Conservation (phyloP, 2,329 filamentous ascomycete species). For the Xylariomycetidae sp. region DNA sequence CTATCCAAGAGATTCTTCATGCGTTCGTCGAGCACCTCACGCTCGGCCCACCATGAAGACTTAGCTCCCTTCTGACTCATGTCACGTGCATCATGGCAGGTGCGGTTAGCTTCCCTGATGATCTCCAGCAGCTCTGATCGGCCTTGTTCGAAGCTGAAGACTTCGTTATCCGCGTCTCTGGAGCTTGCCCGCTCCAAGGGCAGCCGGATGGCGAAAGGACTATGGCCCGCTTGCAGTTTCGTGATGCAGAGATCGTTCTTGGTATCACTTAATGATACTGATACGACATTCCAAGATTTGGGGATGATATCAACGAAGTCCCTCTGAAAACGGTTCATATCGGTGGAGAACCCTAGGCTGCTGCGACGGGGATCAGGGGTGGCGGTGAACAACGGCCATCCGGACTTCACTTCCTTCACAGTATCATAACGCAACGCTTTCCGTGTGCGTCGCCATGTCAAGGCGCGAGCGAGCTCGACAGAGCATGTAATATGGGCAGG, state of each 20-base stretch:
- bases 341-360: slow-evolving; percentile 43
- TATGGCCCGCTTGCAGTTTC: slow-evolving; percentile 70
- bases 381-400: slow-evolving; percentile 31
- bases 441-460: slow-evolving; percentile 62
- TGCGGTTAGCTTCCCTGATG: slow-evolving; percentile 75
- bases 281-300: slow-evolving; percentile 76
- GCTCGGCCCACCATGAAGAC: slow-evolving; percentile 83
- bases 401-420: slow-evolving; percentile 28
- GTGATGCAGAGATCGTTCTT: slow-evolving; percentile 82
- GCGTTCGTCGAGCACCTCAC: slow-evolving; percentile 72
- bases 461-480: slow-evolving; percentile 65
- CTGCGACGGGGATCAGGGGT: slow-evolving; percentile 28
- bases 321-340: slow-evolving; percentile 64
- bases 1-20: slow-evolving; percentile 75
- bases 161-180: slow-evolving; percentile 70
- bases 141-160: slow-evolving; percentile 80
- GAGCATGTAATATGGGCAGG: slow-evolving; percentile 58
- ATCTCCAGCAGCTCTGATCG: slow-evolving; percentile 78
- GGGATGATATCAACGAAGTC: slow-evolving; percentile 86
- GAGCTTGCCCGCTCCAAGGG: slow-evolving; percentile 79
- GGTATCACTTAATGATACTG: slow-evolving; percentile 76
- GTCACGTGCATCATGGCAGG: slow-evolving; percentile 68
- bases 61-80: slow-evolving; percentile 71
- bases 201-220: slow-evolving; percentile 80
- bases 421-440: slow-evolving; percentile 44